Conservation (phyloP, 306 rosid species). For the Casuarina equisetifolia region DNA sequence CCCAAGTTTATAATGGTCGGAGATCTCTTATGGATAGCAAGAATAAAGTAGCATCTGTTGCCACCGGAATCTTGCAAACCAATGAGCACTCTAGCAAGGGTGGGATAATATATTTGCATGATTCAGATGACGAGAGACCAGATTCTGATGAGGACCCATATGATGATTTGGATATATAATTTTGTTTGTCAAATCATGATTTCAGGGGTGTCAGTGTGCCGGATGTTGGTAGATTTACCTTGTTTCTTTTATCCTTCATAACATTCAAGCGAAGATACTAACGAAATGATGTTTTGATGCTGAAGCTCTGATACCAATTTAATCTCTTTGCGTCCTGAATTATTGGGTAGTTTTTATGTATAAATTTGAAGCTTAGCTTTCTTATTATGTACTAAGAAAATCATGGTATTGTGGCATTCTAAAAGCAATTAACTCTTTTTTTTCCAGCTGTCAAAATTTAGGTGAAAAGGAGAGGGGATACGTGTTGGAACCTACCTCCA, state of each 20-base stretch:
- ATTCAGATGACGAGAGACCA: conserved; percentile 96
- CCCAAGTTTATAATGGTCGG: conserved; percentile 81
- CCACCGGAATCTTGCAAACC: conserved; percentile 27
- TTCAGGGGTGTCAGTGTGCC: background rate
- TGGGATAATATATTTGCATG: conserved; percentile 84
- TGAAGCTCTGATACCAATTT: background rate
- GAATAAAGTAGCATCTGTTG: conserved; percentile 33
- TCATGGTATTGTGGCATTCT: no score
- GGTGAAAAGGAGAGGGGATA: no score
- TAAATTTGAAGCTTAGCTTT: no score
- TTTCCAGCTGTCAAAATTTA: no score
- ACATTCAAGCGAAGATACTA: background rate
- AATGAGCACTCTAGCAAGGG: conserved; percentile 61
- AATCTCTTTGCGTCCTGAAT: background rate
- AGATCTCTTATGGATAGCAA: conserved; percentile 52
- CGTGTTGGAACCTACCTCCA: no score
- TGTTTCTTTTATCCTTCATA: background rate
- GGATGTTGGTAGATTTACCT: conserved; percentile 1
- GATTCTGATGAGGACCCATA: conserved; percentile 99
- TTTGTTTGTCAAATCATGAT: background rate
- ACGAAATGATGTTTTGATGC: background rate
- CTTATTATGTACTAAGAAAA: no score
- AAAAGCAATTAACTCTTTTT: no score
- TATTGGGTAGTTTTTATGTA: background rate
- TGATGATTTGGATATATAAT: conserved; percentile 87